Percentiles rank a stretch among this genome's conserved stretches.
phyloP scores from a whole-genome alignment of 768 basidiomycete genomes.

The Mycena sanguinolenta region DNA sequence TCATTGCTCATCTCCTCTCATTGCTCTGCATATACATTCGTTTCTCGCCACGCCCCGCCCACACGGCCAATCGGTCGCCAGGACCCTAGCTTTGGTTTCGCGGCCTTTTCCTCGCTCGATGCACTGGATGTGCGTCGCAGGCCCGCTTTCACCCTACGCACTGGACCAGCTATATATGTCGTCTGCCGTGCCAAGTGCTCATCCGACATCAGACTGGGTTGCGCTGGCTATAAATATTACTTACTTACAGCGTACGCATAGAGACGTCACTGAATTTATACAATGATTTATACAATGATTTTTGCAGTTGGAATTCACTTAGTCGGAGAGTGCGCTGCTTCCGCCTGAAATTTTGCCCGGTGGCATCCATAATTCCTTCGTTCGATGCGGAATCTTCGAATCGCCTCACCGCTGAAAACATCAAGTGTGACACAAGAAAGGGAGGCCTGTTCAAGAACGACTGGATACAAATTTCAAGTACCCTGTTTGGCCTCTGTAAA shows the following conservation, averaged over 20 bases:
- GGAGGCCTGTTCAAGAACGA: too few relatives aligned
- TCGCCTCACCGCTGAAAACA: too few relatives aligned
- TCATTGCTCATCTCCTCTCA: conserved; percentile 1
- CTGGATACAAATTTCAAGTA: too few relatives aligned
- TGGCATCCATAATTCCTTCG: too few relatives aligned
- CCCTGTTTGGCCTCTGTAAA: too few relatives aligned
- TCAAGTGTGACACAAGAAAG: too few relatives aligned
- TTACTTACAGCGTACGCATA: background rate
- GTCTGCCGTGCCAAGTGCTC: conserved; percentile 18
- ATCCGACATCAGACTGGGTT: conserved; percentile 24
- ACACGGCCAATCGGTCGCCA: conserved; percentile 16
- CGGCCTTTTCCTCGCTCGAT: conserved; percentile 9
- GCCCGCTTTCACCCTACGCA: conserved; percentile 4
- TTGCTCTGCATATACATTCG: conserved; percentile 5
- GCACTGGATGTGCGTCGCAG: conserved; percentile 10
- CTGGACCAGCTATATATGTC: conserved; percentile 31
- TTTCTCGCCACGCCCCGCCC: background rate
- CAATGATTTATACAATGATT: background rate
- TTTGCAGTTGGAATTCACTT: too few relatives aligned
- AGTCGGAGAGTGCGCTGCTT: too few relatives aligned
- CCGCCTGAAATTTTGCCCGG: too few relatives aligned
- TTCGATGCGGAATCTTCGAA: too few relatives aligned
- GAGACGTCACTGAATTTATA: background rate
- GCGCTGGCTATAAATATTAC: conserved; percentile 19
- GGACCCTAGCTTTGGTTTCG: conserved; percentile 14